phyloP scores from a whole-genome alignment of 352 stramenopile species.

The Globisporangium solare region DNA sequence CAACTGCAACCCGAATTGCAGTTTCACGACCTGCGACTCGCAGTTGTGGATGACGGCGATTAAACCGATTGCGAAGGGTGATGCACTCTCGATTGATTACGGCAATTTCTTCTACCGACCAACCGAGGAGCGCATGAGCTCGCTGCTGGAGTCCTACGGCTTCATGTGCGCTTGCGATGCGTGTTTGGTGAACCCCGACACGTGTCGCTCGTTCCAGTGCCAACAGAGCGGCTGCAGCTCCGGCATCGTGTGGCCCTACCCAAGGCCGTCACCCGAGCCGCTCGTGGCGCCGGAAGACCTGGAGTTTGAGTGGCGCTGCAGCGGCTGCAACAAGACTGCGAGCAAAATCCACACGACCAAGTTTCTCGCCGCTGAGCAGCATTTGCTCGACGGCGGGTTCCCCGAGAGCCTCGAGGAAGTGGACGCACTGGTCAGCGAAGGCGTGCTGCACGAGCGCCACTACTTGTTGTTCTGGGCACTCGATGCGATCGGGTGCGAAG shows the following conservation, averaged over 20 bases:
- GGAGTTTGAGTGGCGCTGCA: slow-evolving; percentile 55
- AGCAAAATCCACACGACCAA: slow-evolving; percentile 23
- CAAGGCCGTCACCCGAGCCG: slow-evolving; percentile 13
- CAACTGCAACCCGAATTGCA: slow-evolving; percentile 66
- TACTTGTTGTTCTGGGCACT: slow-evolving; percentile 79
- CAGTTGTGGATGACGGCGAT: slow-evolving; percentile 79
- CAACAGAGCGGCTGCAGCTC: slow-evolving; percentile 22
- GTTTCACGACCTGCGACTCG: slow-evolving; percentile 64
- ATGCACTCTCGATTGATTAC: slow-evolving; percentile 75
- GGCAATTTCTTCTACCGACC: slow-evolving; percentile 77
- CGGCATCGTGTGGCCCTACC: slow-evolving; percentile 45
- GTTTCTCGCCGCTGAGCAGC: slow-evolving; percentile 43
- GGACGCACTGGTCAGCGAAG: slow-evolving; percentile 35
- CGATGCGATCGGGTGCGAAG: slow-evolving; percentile 64
- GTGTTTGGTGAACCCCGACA: slow-evolving; percentile 45
- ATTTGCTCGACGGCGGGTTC: slow-evolving; percentile 56
- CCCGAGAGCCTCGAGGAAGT: slow-evolving; percentile 56
- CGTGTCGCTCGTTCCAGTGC: slow-evolving; percentile 54
- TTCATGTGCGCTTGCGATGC: slow-evolving; percentile 59
- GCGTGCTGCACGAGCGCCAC: slow-evolving; percentile 58
- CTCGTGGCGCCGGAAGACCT: slow-evolving; percentile 33
- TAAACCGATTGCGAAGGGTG: slow-evolving; percentile 46
- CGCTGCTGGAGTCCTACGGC: slow-evolving; percentile 57
- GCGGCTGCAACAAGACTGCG: slow-evolving; percentile 31
- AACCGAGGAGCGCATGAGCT: slow-evolving; percentile 48